phyloP scores from a whole-genome alignment of 805 yeast genomes.

The Kluyveromyces nonfermentans region DNA sequence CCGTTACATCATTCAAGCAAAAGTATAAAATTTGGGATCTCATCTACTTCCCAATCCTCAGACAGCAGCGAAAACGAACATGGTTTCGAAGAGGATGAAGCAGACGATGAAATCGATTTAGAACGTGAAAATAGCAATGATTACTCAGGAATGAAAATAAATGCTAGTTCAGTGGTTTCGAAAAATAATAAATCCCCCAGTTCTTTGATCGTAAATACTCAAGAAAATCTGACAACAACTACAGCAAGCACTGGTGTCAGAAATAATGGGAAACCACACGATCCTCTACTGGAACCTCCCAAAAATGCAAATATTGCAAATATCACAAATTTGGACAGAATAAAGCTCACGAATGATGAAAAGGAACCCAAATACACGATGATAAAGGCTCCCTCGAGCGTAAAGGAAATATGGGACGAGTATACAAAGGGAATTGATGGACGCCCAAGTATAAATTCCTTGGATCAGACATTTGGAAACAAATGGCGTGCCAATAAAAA shows the following conservation, averaged over 20 bases:
- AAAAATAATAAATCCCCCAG: background rate
- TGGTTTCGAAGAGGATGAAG: constrained; percentile 9
- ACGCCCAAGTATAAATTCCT: constrained; percentile 31
- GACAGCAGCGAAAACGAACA: constrained; percentile 13
- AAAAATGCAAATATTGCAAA: background rate
- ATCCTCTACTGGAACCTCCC: background rate
- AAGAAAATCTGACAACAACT: background rate
- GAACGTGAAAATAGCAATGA: background rate
- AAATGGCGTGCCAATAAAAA: constrained; percentile 33
- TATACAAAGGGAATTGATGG: constrained; percentile 34
- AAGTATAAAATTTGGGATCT: constrained; percentile 1
- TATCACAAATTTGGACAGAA: background rate
- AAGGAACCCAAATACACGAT: constrained; percentile 19
- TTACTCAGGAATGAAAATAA: background rate
- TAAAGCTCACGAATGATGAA: constrained; percentile 1
- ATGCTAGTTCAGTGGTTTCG: background rate
- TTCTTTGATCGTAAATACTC: background rate
- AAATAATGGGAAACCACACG: background rate
- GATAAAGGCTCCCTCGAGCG: constrained; percentile 28
- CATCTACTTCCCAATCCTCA: constrained; percentile 2
- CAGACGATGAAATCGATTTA: constrained; percentile 5
- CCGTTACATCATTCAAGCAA: background rate
- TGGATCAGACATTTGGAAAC: constrained; percentile 35
- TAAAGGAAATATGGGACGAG: constrained; percentile 32
- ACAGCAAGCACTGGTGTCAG: background rate